These are phyloP conservation scores for Mucor velutinosus DNA, from an alignment of 371 early-diverging fungal genomes.

Conservation along the genomic window DNA sequence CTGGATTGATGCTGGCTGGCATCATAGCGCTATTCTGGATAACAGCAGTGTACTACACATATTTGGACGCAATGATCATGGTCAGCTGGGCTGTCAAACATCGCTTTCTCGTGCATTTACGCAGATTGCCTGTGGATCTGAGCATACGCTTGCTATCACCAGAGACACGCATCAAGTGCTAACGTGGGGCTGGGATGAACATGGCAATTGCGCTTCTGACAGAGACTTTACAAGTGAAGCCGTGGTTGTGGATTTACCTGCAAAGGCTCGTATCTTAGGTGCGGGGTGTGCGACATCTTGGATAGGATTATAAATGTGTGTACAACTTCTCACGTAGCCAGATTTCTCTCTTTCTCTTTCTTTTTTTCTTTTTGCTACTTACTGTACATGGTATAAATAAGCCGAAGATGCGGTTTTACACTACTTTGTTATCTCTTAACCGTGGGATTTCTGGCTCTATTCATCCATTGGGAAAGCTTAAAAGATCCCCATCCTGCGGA, in stretches of 20 bases:
- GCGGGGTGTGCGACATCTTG: conserved; percentile 37
- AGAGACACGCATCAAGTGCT: conserved; percentile 38
- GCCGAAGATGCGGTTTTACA: neutral
- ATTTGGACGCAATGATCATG: conserved; percentile 78
- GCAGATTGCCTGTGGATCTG: conserved; percentile 75
- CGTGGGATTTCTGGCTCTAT: neutral
- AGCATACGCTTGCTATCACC: conserved; percentile 66
- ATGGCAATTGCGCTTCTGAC: conserved; percentile 77
- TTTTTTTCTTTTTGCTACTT: neutral
- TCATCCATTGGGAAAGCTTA: neutral
- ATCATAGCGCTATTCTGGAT: conserved; percentile 60
- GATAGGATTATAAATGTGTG: conserved; percentile 9
- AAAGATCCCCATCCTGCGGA: neutral
- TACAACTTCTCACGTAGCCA: neutral
- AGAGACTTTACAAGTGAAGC: conserved; percentile 27
- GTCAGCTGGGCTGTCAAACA: conserved; percentile 54
- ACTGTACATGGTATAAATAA: neutral
- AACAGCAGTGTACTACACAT: conserved; percentile 28
- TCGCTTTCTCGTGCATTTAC: conserved; percentile 19
- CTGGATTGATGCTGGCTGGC: conserved; percentile 74
- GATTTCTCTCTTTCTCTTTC: neutral
- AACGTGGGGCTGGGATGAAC: conserved; percentile 96
- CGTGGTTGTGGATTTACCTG: neutral
- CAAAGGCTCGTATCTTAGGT: conserved; percentile 11
- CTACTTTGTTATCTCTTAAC: neutral